A percentile compares a stretch with the other conserved stretches of the same genome.
Evolutionary conservation across 352 stramenopile genomes (phyloP).

Genomic region (Phytopythium cucurbitacearum): DNA sequence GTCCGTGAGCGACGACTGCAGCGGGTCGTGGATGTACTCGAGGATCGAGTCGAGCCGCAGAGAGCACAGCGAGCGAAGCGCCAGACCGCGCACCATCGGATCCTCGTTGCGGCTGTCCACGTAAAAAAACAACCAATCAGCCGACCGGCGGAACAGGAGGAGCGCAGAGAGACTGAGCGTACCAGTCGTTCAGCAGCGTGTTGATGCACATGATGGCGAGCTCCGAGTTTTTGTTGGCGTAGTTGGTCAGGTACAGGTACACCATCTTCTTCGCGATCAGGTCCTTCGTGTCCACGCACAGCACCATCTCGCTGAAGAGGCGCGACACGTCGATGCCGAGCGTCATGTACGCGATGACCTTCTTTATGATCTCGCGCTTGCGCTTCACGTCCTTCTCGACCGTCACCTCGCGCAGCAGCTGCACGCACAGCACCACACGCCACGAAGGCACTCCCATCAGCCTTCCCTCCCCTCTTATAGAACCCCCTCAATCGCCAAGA

Average conservation of each 20-base stretch:
- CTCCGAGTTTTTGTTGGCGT: slow-evolving; percentile 97
- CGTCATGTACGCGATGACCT: slow-evolving; percentile 99
- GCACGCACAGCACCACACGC: slow-evolving; percentile 2
- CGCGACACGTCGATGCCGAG: slow-evolving; percentile 98
- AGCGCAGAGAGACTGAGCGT: slow-evolving; percentile 4
- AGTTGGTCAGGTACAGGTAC: slow-evolving; percentile 99
- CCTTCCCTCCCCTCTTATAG: background rate
- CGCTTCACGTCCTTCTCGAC: slow-evolving; percentile 96
- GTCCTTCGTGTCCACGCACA: slow-evolving; percentile 96
- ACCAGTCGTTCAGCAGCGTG: slow-evolving; percentile 98
- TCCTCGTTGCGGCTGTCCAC: slow-evolving; percentile 90
- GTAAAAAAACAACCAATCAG: background rate
- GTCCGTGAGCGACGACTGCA: slow-evolving; percentile 92
- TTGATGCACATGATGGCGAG: slow-evolving; percentile 99
- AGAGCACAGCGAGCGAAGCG: slow-evolving; percentile 95
- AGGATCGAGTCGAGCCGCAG: slow-evolving; percentile 96
- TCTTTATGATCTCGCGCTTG: slow-evolving; percentile 99
- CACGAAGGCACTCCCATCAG: background rate
- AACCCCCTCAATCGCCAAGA: background rate
- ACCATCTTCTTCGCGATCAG: slow-evolving; percentile 99
- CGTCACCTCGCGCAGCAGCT: slow-evolving; percentile 95
- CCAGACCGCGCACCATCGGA: slow-evolving; percentile 97
- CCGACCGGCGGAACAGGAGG: slow-evolving; percentile 1
- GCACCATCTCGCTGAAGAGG: slow-evolving; percentile 99
- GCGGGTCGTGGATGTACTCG: slow-evolving; percentile 96